Evolutionary conservation across 2,329 filamentous ascomycete genomes (phyloP).

Genomic region (Aspergillus aculeatinus): DNA sequence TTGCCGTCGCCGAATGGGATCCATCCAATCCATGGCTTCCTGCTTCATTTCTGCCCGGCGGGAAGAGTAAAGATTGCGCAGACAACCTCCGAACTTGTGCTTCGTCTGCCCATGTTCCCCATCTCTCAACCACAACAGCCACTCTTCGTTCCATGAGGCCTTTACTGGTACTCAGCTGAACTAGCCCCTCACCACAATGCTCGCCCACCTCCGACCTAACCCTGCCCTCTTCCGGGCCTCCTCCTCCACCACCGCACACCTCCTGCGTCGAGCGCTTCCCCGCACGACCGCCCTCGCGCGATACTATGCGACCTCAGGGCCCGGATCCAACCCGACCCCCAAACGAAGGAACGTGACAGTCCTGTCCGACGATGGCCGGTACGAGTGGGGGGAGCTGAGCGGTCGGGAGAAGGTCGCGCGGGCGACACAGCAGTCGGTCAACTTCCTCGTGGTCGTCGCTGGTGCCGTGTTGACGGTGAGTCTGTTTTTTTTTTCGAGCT

Average conservation of each 20-base stretch:
- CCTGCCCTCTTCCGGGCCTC: constrained; percentile 15
- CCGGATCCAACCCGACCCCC: constrained; percentile 39
- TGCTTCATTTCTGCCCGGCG: neutral
- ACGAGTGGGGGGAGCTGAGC: constrained; percentile 78
- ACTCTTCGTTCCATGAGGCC: constrained; percentile 17
- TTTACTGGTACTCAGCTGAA: constrained; percentile 15
- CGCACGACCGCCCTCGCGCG: constrained; percentile 36
- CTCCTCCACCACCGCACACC: constrained; percentile 31
- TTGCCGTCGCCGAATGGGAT: neutral
- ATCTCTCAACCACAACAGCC: neutral
- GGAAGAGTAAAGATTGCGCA: neutral
- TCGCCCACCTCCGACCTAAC: constrained; percentile 25
- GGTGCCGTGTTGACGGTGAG: constrained; percentile 75
- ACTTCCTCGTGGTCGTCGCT: constrained; percentile 73
- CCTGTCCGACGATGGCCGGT: constrained; percentile 79
- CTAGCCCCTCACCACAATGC: constrained; percentile 19
- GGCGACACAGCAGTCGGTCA: constrained; percentile 87
- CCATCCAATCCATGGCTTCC: neutral
- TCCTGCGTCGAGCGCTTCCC: constrained; percentile 33
- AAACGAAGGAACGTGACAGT: constrained; percentile 68
- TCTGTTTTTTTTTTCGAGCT: neutral
- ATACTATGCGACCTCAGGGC: constrained; percentile 57
- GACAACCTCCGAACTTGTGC: neutral
- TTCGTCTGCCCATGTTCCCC: constrained; percentile 6
- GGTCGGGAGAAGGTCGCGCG: constrained; percentile 75